These are phyloP conservation scores for Ciborinia camelliae DNA, from an alignment of 2,329 filamentous ascomycete genomes.

Conservation along the genomic window DNA sequence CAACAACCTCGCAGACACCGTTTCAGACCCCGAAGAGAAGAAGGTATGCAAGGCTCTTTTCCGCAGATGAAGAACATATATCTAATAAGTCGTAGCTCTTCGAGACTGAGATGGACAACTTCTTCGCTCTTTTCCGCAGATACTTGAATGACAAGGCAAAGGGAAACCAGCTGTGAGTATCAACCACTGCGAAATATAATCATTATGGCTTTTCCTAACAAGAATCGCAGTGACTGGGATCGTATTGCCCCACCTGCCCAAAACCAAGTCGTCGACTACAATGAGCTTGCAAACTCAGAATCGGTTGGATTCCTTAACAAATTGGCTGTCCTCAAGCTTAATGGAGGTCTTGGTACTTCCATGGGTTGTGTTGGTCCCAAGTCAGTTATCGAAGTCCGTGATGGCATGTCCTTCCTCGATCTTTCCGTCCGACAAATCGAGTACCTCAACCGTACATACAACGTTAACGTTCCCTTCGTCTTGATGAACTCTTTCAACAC, in stretches of 20 bases:
- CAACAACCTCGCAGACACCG: conserved; percentile 86
- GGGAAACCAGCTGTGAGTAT: conserved; percentile 77
- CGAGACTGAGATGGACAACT: conserved; percentile 99
- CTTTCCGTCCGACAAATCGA: conserved; percentile 98
- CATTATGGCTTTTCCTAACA: conserved; percentile 24
- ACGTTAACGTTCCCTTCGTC: conserved; percentile 95
- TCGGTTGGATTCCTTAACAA: conserved; percentile 95
- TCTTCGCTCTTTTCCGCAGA: conserved; percentile 96
- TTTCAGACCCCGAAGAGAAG: conserved; percentile 75
- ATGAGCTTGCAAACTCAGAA: conserved; percentile 82
- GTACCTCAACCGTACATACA: conserved; percentile 97
- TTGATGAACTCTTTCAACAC: conserved; percentile 99
- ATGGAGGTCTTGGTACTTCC: conserved; percentile 97
- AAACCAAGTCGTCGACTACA: conserved; percentile 93
- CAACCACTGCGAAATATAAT: not conserved
- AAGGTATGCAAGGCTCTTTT: conserved; percentile 58
- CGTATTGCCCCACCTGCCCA: conserved; percentile 91
- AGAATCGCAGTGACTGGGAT: conserved; percentile 74
- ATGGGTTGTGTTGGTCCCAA: conserved; percentile 99
- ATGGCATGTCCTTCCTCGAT: conserved; percentile 99
- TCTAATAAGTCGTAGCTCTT: conserved; percentile 62
- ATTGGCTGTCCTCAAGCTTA: conserved; percentile 97
- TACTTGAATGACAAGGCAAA: conserved; percentile 99
- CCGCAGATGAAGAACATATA: not conserved
- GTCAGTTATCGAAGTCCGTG: conserved; percentile 98